Evolutionary conservation across 805 yeast genomes (phyloP).

Genomic region (Maudiozyma serrabonitensis): DNA sequence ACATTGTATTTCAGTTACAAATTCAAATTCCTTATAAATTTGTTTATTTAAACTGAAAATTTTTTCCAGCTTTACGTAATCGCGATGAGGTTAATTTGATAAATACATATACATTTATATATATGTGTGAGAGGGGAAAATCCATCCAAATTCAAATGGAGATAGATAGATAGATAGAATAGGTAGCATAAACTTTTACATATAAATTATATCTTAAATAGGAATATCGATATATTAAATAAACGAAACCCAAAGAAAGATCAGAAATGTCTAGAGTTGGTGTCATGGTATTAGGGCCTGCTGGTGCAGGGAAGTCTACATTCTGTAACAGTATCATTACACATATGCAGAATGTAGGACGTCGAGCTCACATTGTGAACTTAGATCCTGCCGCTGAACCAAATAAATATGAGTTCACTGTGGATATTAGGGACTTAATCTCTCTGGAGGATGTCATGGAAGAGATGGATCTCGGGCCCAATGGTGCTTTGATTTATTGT

Average conservation of each 20-base stretch:
- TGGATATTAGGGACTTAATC: slow-evolving; percentile 84
- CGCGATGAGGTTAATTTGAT: too few relatives aligned
- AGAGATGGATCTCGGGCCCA: slow-evolving; percentile 86
- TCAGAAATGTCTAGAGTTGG: slow-evolving; percentile 83
- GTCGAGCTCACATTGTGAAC: slow-evolving; percentile 90
- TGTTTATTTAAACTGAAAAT: too few relatives aligned
- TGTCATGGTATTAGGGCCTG: slow-evolving; percentile 89
- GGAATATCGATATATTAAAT: too few relatives aligned
- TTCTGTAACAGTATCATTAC: slow-evolving; percentile 82
- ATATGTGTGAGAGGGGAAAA: not conserved
- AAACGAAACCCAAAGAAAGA: too few relatives aligned
- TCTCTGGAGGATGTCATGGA: slow-evolving; percentile 93
- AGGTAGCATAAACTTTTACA: too few relatives aligned
- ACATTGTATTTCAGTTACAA: too few relatives aligned
- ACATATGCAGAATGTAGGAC: slow-evolving; percentile 81
- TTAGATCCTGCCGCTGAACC: slow-evolving; percentile 97
- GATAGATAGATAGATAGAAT: too few relatives aligned
- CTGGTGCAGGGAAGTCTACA: slow-evolving; percentile 94
- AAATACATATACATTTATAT: too few relatives aligned
- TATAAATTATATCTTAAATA: too few relatives aligned
- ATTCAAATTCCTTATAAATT: too few relatives aligned
- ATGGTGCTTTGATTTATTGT: slow-evolving; percentile 88
- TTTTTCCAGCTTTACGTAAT: too few relatives aligned
- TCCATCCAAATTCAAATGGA: too few relatives aligned
- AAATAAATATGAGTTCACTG: slow-evolving; percentile 79